These are phyloP conservation scores for Emericellopsis terricola DNA, from an alignment of 495 filamentous ascomycete genomes.

Conservation along the genomic window DNA sequence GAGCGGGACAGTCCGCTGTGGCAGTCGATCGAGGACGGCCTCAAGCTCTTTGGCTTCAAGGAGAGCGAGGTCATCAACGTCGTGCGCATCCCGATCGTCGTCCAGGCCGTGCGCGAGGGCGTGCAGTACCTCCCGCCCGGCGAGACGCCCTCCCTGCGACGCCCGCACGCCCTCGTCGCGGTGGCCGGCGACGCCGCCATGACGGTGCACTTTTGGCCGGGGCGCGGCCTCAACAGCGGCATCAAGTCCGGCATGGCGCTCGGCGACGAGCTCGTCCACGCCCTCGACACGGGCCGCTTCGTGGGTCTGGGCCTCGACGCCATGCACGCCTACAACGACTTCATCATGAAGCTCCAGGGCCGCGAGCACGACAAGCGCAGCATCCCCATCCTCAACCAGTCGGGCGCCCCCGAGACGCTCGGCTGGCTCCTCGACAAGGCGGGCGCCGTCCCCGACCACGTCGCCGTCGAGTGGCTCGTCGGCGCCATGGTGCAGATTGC, in stretches of 20 bases:
- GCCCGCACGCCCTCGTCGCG: slow-evolving; percentile 15
- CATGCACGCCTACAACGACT: slow-evolving; percentile 19
- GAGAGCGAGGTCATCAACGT: slow-evolving; percentile 22
- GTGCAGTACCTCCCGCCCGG: slow-evolving; percentile 13
- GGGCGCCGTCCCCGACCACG: slow-evolving; percentile 11
- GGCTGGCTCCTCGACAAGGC: slow-evolving; percentile 15
- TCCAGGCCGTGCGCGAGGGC: slow-evolving; percentile 19
- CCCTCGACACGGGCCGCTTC: slow-evolving; percentile 11
- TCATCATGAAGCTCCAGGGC: slow-evolving; percentile 16
- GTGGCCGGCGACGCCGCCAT: slow-evolving; percentile 16
- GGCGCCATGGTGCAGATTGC: slow-evolving; percentile 17
- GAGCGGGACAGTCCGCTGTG: slow-evolving; percentile 13
- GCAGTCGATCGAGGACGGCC: slow-evolving; percentile 18
- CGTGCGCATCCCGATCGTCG: slow-evolving; percentile 20
- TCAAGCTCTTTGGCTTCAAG: slow-evolving; percentile 22
- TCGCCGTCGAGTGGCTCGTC: slow-evolving; percentile 16
- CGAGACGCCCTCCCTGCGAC: slow-evolving; percentile 11
- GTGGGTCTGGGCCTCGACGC: slow-evolving; percentile 11
- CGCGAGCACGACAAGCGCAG: slow-evolving; percentile 19
- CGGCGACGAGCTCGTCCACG: slow-evolving; percentile 17
- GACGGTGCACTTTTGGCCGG: slow-evolving; percentile 19
- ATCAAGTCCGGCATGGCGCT: slow-evolving; percentile 16
- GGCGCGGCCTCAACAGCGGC: slow-evolving; percentile 15
- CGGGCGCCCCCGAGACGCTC: slow-evolving; percentile 15
- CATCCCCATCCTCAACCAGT: slow-evolving; percentile 19